Evolutionary conservation across 805 yeast species (phyloP).

Genomic region (Kuraishia piskuri): DNA sequence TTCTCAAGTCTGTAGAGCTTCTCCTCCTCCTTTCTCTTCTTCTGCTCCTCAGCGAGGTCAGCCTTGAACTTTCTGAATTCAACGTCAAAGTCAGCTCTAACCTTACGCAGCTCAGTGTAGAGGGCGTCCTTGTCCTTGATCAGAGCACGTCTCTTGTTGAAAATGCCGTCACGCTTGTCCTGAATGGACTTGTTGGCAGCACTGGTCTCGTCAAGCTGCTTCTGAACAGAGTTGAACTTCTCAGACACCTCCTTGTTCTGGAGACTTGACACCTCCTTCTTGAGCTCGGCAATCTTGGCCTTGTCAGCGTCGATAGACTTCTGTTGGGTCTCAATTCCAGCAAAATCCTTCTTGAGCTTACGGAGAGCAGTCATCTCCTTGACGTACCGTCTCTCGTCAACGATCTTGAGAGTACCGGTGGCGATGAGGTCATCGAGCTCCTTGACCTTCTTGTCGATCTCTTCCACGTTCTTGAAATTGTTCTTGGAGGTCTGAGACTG

Average conservation of each 20-base stretch:
- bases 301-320: slow-evolving; percentile 73
- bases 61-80: slow-evolving; percentile 65
- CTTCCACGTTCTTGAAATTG: slow-evolving; percentile 57
- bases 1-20: slow-evolving; percentile 39
- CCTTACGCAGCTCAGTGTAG: slow-evolving; percentile 56
- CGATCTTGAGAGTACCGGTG: slow-evolving; percentile 73
- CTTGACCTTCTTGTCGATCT: slow-evolving; percentile 57
- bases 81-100: slow-evolving; percentile 67
- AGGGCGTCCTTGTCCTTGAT: slow-evolving; percentile 61
- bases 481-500: slow-evolving; percentile 63
- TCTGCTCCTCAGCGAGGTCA: slow-evolving; percentile 59
- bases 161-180: slow-evolving; percentile 58
- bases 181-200: slow-evolving; percentile 49
- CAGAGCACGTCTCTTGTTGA: slow-evolving; percentile 57
- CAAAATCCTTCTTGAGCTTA: slow-evolving; percentile 73
- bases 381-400: slow-evolving; percentile 79
- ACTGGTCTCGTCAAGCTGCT: slow-evolving; percentile 60
- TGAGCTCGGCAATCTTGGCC: slow-evolving; percentile 65
- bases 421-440: slow-evolving; percentile 68
- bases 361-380: slow-evolving; percentile 81
- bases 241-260: slow-evolving; percentile 59
- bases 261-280: slow-evolving; percentile 48
- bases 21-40: slow-evolving; percentile 62
- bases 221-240: slow-evolving; percentile 60
- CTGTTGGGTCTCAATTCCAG: slow-evolving; percentile 65